Percentiles rank a stretch among this genome's conserved stretches.
Evolutionary conservation across 495 filamentous ascomycete genomes (phyloP).

Genomic region (Tirmania nivea): DNA sequence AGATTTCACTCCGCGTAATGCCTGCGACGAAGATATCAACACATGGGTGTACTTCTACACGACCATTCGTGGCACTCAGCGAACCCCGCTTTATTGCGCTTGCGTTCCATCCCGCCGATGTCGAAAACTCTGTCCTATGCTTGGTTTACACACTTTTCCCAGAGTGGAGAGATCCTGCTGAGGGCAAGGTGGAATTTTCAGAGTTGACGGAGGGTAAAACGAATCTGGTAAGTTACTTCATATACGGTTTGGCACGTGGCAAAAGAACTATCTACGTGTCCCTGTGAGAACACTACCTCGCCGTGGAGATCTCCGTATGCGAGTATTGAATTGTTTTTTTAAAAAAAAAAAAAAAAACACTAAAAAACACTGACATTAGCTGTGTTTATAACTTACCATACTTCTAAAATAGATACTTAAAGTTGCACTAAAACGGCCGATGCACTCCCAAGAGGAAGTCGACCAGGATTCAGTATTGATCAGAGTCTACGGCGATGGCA

Average conservation of each 20-base stretch:
- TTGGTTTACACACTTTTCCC: slow-evolving; percentile 63
- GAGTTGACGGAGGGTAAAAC: slow-evolving; percentile 95
- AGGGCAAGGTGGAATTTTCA: slow-evolving; percentile 65
- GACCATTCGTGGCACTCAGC: not conserved
- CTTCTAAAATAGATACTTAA: too few species aligned
- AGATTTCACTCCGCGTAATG: too few species aligned
- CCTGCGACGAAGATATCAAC: too few species aligned
- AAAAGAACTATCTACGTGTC: too few species aligned
- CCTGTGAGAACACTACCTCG: too few species aligned
- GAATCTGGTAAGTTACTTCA: slow-evolving; percentile 47
- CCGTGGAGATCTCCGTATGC: not conserved
- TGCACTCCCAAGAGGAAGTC: slow-evolving; percentile 50
- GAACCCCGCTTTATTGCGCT: slow-evolving; percentile 37
- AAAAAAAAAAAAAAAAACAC: too few species aligned
- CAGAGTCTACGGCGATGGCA: slow-evolving; percentile 77
- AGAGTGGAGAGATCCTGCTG: slow-evolving; percentile 46
- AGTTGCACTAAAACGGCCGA: slow-evolving; percentile 51
- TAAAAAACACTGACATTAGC: too few species aligned
- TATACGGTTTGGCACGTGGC: too few species aligned
- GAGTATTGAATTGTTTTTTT: too few species aligned
- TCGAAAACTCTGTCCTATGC: slow-evolving; percentile 49
- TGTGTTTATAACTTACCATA: too few species aligned
- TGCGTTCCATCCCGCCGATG: slow-evolving; percentile 52
- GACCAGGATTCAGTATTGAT: slow-evolving; percentile 70
- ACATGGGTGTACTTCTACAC: too few species aligned